Conservation (phyloP, 2,329 filamentous ascomycete species). For the Phyllosticta ampelicida region DNA sequence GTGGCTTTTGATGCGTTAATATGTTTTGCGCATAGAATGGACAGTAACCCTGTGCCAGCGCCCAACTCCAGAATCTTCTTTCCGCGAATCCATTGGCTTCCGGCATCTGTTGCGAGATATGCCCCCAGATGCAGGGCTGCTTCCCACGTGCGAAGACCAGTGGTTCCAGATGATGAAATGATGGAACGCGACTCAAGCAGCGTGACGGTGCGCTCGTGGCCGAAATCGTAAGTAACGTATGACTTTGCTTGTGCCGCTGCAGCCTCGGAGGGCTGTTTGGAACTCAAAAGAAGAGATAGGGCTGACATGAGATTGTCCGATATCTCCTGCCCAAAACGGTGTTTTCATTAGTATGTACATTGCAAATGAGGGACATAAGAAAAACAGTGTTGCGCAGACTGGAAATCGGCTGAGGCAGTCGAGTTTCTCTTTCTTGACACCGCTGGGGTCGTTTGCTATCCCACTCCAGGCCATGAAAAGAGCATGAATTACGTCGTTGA, state of each 20-base stretch:
- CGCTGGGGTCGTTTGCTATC: background rate
- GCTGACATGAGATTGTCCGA: slow-evolving; percentile 67
- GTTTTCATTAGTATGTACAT: slow-evolving; percentile 11
- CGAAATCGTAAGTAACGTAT: slow-evolving; percentile 58
- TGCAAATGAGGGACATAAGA: background rate
- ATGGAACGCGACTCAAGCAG: slow-evolving; percentile 59
- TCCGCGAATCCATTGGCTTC: slow-evolving; percentile 37
- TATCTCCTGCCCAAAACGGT: slow-evolving; percentile 53
- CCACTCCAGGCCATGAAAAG: background rate
- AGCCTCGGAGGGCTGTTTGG: slow-evolving; percentile 52
- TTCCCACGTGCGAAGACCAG: slow-evolving; percentile 72
- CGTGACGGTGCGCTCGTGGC: slow-evolving; percentile 39
- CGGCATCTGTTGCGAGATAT: slow-evolving; percentile 44
- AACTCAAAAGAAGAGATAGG: slow-evolving; percentile 54
- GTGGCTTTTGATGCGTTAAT: slow-evolving; percentile 50
- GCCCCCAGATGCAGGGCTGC: slow-evolving; percentile 63
- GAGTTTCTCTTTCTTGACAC: background rate
- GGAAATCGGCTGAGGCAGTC: background rate
- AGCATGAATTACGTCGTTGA: background rate
- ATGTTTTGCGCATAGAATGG: slow-evolving; percentile 60
- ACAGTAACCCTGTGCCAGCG: slow-evolving; percentile 65
- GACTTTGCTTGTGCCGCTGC: slow-evolving; percentile 60
- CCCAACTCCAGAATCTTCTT: slow-evolving; percentile 62
- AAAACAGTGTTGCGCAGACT: background rate
- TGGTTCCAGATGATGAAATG: slow-evolving; percentile 61